Evolutionary conservation across 1,284 basidiomycete species (phyloP).

Genomic region (Fistulinella staudtii): DNA sequence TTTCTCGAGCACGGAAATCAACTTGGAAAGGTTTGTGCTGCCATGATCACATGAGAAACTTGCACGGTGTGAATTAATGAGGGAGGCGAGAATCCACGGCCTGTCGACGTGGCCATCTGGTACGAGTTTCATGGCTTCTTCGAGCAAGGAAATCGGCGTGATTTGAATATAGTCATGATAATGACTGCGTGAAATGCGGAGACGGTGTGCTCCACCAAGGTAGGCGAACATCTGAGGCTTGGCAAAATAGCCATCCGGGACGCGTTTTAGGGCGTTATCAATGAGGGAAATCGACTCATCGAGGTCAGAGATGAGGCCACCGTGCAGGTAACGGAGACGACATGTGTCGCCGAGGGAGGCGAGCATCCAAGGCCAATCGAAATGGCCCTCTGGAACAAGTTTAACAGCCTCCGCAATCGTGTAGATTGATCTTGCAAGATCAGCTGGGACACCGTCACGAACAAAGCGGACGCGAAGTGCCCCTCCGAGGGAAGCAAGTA

Average conservation of each 20-base stretch:
- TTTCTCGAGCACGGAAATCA: too few species aligned
- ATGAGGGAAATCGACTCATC: background rate
- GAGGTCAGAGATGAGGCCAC: background rate
- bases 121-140: too few species aligned
- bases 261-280: background rate
- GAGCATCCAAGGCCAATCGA: background rate
- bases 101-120: too few species aligned
- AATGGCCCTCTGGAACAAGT: background rate
- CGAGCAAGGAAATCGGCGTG: slow-evolving; percentile 1
- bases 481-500: background rate
- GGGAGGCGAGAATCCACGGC: too few species aligned
- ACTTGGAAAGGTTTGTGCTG: too few species aligned
- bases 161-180: too few species aligned
- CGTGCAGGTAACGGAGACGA: background rate
- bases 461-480: background rate
- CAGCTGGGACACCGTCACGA: background rate
- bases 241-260: background rate
- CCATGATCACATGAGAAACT: too few species aligned
- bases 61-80: too few species aligned
- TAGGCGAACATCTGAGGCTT: background rate
- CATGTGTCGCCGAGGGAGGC: background rate
- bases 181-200: too few species aligned
- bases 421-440: background rate
- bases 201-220: background rate
- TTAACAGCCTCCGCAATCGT: background rate